Conservation (phyloP, 139 green algal genomes). For the Gonium pectorale region DNA sequence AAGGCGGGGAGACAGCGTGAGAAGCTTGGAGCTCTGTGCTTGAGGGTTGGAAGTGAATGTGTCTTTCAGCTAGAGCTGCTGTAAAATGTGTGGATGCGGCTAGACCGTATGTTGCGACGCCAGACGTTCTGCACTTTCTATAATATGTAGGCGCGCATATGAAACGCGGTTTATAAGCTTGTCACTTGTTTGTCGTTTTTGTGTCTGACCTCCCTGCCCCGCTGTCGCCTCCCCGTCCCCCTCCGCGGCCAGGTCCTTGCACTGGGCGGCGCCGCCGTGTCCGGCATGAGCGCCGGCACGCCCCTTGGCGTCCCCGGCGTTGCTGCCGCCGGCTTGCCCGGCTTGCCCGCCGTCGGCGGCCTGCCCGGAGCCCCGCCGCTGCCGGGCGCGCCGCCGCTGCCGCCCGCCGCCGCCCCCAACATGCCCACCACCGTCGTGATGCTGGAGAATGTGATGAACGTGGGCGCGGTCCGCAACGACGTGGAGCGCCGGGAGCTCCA, state of each 20-base stretch:
- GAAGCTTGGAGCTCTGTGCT: no score
- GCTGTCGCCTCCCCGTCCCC: no score
- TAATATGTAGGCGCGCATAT: no score
- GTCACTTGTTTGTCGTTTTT: no score
- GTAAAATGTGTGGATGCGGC: no score
- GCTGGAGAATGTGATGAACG: slow-evolving; percentile 74
- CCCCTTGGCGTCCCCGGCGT: not conserved
- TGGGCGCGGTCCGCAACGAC: slow-evolving; percentile 57
- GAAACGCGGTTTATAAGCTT: no score
- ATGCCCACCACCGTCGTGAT: slow-evolving; percentile 65
- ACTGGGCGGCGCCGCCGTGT: not conserved
- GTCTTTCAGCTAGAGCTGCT: no score
- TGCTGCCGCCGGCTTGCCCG: not conserved
- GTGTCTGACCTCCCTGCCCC: not conserved
- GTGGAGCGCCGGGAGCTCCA: slow-evolving; percentile 56
- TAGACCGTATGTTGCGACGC: no score
- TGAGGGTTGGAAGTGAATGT: no score
- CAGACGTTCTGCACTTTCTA: no score
- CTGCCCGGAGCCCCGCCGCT: not conserved
- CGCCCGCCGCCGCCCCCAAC: not conserved
- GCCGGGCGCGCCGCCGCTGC: not conserved
- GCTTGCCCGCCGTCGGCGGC: not conserved
- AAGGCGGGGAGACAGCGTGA: no score
- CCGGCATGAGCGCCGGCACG: not conserved
- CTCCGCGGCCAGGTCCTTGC: not conserved